Evolutionary conservation across 169 alveolate genomes (phyloP), one percentile per base, ranked within the genome.

Genomic region (Plasmodium billcollinsi): DNA sequence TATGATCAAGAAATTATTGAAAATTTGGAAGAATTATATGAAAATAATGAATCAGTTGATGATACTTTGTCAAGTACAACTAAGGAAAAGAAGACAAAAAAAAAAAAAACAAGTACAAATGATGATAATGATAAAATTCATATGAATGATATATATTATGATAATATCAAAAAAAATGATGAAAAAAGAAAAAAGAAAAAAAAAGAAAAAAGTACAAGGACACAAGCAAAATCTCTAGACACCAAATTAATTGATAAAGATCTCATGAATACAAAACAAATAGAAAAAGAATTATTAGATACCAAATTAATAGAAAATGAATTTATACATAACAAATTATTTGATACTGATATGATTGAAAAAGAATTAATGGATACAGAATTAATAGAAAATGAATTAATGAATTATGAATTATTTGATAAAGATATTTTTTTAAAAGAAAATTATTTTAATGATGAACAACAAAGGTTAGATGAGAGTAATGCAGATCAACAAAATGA

Each of bases 341-440:
- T 76, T 43, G 89, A 76, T 21, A 66, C 78, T 1, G 89, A 76
- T 12, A 50, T 76, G 39, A 76, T 76, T 18, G 67, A 76, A 65
- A 66, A 76, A 45, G 78, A 76, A 65, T 56, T 76, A 9, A 76
- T 76, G 78, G 76, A 76, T 12, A 76, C 78, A 21, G 89, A 76
- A 56, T 71, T 76, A 56, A 76, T 76, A 54, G 89, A 76, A 76
- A 52, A 65, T 8, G 78, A 76, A 12, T 12, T 76, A 15, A 65
- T 76, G 76, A 65, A 76, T 45, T 14, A 45, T 11, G 78, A 76
- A 47, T 58, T 63, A 21, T 21, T 59, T 18, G 89, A 76, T 39
- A 76, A 69, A 50, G 73, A 76, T 20, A 29, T 0, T 5, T 39
- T 39, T 39, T 39, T 71, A 33, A 76, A 65, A 56, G 18, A 21